These are phyloP conservation scores for Trichaptum fuscoviolaceum DNA, from an alignment of 768 basidiomycete genomes.

Conservation along the genomic window DNA sequence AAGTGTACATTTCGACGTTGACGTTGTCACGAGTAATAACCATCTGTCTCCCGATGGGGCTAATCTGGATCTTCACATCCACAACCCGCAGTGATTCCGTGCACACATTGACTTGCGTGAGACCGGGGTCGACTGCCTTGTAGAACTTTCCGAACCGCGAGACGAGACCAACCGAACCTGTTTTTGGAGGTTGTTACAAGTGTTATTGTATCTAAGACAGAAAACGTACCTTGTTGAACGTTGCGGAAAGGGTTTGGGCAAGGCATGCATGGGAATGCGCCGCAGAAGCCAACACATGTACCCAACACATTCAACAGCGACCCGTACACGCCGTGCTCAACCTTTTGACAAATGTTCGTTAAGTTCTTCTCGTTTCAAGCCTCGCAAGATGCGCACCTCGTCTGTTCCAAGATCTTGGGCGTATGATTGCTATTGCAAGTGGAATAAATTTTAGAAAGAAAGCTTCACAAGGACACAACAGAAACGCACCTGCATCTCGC, in stretches of 20 bases:
- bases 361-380: background rate
- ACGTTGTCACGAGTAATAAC: constrained; percentile 98
- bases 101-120: constrained; percentile 91
- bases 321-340: constrained; percentile 84
- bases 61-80: constrained; percentile 96
- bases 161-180: constrained; percentile 86
- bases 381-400: constrained; percentile 33
- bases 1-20: constrained; percentile 80
- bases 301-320: constrained; percentile 74
- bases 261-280: constrained; percentile 81
- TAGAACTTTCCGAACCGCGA: constrained; percentile 95
- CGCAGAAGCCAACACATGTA: constrained; percentile 54
- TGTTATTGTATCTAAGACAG: constrained; percentile 4
- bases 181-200: constrained; percentile 8
- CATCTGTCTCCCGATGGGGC: constrained; percentile 75
- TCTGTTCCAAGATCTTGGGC: constrained; percentile 79
- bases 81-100: constrained; percentile 82
- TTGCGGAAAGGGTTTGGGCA: constrained; percentile 81
- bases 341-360: constrained; percentile 28
- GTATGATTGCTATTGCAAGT: constrained; percentile 70
- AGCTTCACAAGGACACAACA: background rate
- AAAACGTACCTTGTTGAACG: constrained; percentile 67
- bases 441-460: constrained; percentile 1
- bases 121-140: constrained; percentile 90
- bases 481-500: constrained; percentile 75